Evolutionary conservation across 805 yeast species (phyloP), one percentile per base, ranked within the genome.

Genomic region (Nakazawaea anatomiae): DNA sequence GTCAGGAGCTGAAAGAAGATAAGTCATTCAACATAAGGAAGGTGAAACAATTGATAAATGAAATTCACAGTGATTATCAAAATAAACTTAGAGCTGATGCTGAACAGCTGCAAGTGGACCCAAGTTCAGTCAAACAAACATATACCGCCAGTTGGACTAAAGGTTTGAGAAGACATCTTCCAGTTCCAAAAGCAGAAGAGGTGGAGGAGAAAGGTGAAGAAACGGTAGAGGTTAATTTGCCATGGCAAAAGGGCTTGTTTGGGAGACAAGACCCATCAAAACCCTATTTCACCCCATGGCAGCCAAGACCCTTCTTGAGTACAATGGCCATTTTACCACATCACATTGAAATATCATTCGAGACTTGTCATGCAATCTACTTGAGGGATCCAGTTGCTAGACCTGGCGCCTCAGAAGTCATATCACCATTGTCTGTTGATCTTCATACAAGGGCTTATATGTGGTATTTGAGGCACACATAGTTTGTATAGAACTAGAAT

Each of bases 331-430:
- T 94, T 53, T 76, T 89, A 61, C 99, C 99, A 31, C 84, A 87
- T 55, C 98, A 94, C 68, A 73, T 94, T 50, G 98, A 94, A 71
- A 73, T 94, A 43, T 87, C 96, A 27, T 92, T 88, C 68, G 79
- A 80, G 55, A 89, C 97, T 5, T 92, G 98, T 66, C 97, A 91
- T 66, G 97, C 97, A 5, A 87, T 94, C n/a, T 94, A 92, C 68
- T 71, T 94, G 67, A 85, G 97, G 70, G 96, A 94, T 67, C 99
- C 99, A 12, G 90, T 94, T 46, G 96, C 97, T 11, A 82, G 97
- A 67, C 97, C 97, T 6, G 97, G 97, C 52, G 91, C 88, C 64
- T 87, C 96, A 34, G 99, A 94, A 73, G 96, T 94, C 53, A 87
- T 94, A 55, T 75, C 96, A 51, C 99, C 99, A 50, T 89, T 85